Conservation (phyloP, 2,329 filamentous ascomycete genomes). For the Fusarium sp. region DNA sequence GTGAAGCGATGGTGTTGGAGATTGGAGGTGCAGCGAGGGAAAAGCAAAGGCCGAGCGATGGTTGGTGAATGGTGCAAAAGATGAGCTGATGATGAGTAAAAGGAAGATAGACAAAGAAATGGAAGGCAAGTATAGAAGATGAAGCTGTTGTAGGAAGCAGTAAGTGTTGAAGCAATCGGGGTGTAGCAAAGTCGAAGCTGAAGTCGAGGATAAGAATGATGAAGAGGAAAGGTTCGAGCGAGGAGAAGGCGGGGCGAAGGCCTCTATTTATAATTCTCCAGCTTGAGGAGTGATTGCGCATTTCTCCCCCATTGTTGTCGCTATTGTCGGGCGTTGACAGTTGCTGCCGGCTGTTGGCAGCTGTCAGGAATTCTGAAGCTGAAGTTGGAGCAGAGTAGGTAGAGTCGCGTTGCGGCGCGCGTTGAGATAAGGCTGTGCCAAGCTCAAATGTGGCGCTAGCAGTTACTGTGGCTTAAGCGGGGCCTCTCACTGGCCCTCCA, state of each 20-base stretch:
- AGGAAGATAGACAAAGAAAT: not conserved
- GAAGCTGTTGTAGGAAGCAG: slow-evolving; percentile 3
- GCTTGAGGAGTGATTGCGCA: slow-evolving; percentile 12
- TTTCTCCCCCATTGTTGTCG: too few species aligned
- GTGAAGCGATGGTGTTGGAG: slow-evolving; percentile 5
- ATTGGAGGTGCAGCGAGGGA: not conserved
- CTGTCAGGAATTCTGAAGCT: slow-evolving; percentile 6
- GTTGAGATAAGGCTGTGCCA: slow-evolving; percentile 41
- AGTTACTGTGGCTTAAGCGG: slow-evolving; percentile 29
- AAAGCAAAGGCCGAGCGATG: not conserved
- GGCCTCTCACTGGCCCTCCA: not conserved
- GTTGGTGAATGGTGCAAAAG: not conserved
- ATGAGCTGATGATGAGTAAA: not conserved
- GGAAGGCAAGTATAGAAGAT: not conserved
- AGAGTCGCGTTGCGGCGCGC: slow-evolving; percentile 21
- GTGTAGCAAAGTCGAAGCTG: slow-evolving; percentile 19
- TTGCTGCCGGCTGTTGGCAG: slow-evolving; percentile 8
- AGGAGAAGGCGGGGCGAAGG: slow-evolving; percentile 9
- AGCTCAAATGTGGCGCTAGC: slow-evolving; percentile 22
- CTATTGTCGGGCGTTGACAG: not conserved
- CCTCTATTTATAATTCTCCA: slow-evolving; percentile 14
- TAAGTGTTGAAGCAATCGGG: slow-evolving; percentile 22
- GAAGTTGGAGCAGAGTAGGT: slow-evolving; percentile 8
- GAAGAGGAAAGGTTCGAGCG: not conserved
- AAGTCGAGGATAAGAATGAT: slow-evolving; percentile 19